phyloP scores from a whole-genome alignment of 768 basidiomycete genomes.

The Thelephora aurantiotincta region DNA sequence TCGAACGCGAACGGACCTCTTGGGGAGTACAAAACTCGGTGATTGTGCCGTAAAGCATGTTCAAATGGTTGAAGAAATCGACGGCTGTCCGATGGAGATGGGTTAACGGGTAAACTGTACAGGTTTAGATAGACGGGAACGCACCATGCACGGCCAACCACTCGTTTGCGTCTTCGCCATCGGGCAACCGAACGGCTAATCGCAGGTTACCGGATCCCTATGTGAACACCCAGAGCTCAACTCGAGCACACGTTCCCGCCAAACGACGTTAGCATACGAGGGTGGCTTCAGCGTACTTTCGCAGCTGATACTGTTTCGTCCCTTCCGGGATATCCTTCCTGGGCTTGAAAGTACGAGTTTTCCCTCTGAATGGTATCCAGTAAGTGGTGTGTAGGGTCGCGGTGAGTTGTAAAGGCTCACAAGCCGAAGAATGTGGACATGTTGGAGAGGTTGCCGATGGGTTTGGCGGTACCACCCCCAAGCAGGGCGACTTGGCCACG shows the following conservation, averaged over 20 bases:
- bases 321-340: constrained; percentile 91
- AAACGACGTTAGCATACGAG: constrained; percentile 34
- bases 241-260: background rate
- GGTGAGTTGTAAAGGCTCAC: constrained; percentile 29
- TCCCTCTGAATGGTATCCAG: constrained; percentile 40
- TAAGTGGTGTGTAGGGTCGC: background rate
- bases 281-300: constrained; percentile 96
- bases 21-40: constrained; percentile 95
- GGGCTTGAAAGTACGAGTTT: constrained; percentile 92
- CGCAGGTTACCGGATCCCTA: constrained; percentile 94
- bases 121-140: constrained; percentile 1
- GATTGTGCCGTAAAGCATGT: constrained; percentile 97
- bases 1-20: constrained; percentile 42
- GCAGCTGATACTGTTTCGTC: constrained; percentile 93
- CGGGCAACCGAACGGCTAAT: constrained; percentile 84
- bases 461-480: no score
- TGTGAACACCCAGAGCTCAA: background rate
- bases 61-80: constrained; percentile 98
- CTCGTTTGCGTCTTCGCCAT: constrained; percentile 94
- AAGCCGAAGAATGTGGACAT: constrained; percentile 89
- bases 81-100: constrained; percentile 44
- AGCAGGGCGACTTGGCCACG: no score
- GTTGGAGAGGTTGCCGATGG: background rate
- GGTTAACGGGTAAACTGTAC: background rate
- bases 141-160: constrained; percentile 99